Percentiles rank a stretch among this genome's conserved stretches.
Conservation (phyloP, 2,329 filamentous ascomycete genomes). For the Fusarium buxicola region DNA sequence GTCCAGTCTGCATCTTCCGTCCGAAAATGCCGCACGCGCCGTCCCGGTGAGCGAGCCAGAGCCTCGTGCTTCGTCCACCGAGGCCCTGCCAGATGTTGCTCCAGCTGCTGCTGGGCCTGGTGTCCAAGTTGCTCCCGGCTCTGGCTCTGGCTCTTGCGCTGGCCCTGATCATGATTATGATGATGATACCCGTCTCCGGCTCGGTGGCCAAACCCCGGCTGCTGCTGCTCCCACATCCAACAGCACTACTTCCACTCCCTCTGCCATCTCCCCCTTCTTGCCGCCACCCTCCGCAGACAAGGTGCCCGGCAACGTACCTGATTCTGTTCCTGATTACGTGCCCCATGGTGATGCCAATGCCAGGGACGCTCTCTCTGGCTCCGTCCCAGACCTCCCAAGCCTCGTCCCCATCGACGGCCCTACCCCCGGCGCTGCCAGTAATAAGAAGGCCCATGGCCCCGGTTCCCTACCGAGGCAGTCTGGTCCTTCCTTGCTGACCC, state of each 20-base stretch:
- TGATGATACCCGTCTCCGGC: conserved; percentile 38
- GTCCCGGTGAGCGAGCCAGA: conserved; percentile 55
- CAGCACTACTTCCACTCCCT: conserved; percentile 41
- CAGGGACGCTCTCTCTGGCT: conserved; percentile 26
- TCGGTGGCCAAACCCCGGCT: conserved; percentile 27
- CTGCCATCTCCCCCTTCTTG: conserved; percentile 33
- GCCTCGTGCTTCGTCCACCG: conserved; percentile 9
- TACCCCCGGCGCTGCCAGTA: conserved; percentile 34
- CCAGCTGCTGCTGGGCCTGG: conserved; percentile 10
- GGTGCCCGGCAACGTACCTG: conserved; percentile 42
- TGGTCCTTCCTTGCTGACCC: conserved; percentile 67
- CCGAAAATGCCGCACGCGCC: conserved; percentile 67
- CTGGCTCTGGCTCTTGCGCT: conserved; percentile 8
- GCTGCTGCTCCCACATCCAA: conserved; percentile 34
- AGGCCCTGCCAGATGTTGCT: conserved; percentile 37
- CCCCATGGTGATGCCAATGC: conserved; percentile 43
- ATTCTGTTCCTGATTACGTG: conserved; percentile 41
- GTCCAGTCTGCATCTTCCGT: conserved; percentile 63
- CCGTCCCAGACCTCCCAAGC: conserved; percentile 19
- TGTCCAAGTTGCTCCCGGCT: conserved; percentile 4
- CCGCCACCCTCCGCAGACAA: conserved; percentile 40
- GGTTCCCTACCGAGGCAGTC: conserved; percentile 55
- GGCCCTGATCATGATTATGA: conserved; percentile 42
- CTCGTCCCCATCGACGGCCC: conserved; percentile 21
- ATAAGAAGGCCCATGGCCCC: conserved; percentile 61